Conservation (phyloP, 2,329 filamentous ascomycete genomes). For the Stachybotrys chartarum region DNA sequence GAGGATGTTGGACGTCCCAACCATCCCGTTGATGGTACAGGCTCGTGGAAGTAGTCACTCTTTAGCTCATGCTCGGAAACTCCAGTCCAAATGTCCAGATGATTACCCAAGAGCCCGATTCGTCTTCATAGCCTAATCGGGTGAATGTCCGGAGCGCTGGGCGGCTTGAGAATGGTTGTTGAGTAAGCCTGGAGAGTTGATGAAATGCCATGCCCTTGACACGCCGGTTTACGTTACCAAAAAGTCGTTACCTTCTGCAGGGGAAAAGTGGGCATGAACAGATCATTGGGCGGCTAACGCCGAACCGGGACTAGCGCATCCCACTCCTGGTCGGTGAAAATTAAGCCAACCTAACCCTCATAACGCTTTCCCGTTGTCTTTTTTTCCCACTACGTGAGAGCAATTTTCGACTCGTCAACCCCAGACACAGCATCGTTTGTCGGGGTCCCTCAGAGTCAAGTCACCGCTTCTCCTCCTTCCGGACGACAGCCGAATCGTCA, state of each 20-base stretch:
- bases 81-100: too few relatives aligned
- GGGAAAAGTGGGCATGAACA: slow-evolving; percentile 14
- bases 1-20: too few relatives aligned
- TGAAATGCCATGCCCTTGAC: too few relatives aligned
- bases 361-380: slow-evolving; percentile 21
- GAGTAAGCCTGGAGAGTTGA: too few relatives aligned
- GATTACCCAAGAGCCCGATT: too few relatives aligned
- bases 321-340: slow-evolving; percentile 35
- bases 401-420: slow-evolving; percentile 36
- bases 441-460: slow-evolving; percentile 18
- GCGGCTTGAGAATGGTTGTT: too few relatives aligned
- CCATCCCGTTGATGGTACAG: too few relatives aligned
- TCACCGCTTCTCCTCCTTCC: slow-evolving; percentile 9
- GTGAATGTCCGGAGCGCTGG: too few relatives aligned
- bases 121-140: too few relatives aligned
- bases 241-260: slow-evolving; percentile 3
- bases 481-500: slow-evolving; percentile 11
- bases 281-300: slow-evolving; percentile 10
- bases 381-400: slow-evolving; percentile 30
- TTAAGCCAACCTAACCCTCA: slow-evolving; percentile 32
- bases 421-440: slow-evolving; percentile 33
- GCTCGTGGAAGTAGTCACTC: too few relatives aligned
- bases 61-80: too few relatives aligned
- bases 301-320: slow-evolving; percentile 26
- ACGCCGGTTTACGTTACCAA: background rate